phyloP scores from a whole-genome alignment of 257 asterid genomes.

The Catharanthus roseus region DNA sequence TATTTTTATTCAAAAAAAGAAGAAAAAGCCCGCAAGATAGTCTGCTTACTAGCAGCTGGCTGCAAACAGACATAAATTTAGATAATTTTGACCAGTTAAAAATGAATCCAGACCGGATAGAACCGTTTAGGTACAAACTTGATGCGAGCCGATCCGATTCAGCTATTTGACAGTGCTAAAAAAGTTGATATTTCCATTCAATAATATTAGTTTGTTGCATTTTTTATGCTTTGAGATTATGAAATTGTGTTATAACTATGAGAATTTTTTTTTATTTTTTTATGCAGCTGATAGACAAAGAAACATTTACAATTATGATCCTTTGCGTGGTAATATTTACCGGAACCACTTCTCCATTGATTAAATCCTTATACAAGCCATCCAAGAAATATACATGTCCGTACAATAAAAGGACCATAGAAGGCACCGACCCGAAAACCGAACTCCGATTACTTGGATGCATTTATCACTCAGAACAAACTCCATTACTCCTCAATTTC shows the following conservation, averaged over 20 bases:
- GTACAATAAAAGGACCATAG: slow-evolving; percentile 24
- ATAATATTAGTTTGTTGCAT: too few species aligned
- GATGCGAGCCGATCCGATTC: too few species aligned
- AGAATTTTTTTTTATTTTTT: neutral
- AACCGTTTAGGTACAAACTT: too few species aligned
- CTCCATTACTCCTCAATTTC: slow-evolving; percentile 25
- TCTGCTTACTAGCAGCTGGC: too few species aligned
- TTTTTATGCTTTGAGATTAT: too few species aligned
- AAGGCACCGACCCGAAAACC: slow-evolving; percentile 14
- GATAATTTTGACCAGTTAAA: too few species aligned
- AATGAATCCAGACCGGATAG: too few species aligned
- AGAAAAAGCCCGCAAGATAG: too few species aligned
- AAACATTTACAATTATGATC: slow-evolving; percentile 30
- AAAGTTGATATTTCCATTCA: too few species aligned
- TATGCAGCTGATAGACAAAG: slow-evolving; percentile 30
- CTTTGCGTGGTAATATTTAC: slow-evolving; percentile 22
- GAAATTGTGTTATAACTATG: neutral
- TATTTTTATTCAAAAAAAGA: too few species aligned
- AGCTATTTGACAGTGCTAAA: too few species aligned
- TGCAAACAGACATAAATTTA: too few species aligned
- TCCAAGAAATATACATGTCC: slow-evolving; percentile 13
- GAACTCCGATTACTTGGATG: slow-evolving; percentile 39
- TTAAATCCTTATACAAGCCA: slow-evolving; percentile 34
- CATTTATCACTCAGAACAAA: slow-evolving; percentile 28
- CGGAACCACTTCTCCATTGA: slow-evolving; percentile 25